Percentiles rank a stretch among this genome's conserved stretches.
Evolutionary conservation across 2,329 filamentous ascomycete species (phyloP).

Genomic region (Paramyrothecium sp.): DNA sequence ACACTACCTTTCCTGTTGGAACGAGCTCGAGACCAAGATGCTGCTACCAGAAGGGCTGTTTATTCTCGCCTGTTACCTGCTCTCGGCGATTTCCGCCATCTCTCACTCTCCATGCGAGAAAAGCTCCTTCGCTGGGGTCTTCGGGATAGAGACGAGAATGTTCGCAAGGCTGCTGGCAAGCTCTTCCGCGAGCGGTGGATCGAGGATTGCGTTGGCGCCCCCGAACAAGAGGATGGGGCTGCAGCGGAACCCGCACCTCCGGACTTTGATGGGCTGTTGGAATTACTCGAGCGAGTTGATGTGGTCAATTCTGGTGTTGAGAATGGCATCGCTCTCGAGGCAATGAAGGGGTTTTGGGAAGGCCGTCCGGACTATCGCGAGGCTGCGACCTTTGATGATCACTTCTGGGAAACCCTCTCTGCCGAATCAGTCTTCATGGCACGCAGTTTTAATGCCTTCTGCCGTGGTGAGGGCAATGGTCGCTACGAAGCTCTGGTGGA

Average conservation of each 20-base stretch:
- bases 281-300: constrained; percentile 91
- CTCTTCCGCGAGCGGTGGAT: constrained; percentile 97
- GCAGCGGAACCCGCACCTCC: constrained; percentile 58
- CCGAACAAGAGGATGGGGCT: constrained; percentile 57
- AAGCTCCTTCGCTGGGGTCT: constrained; percentile 94
- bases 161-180: constrained; percentile 85
- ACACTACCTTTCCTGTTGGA: constrained; percentile 88
- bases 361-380: constrained; percentile 81
- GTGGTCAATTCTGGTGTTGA: constrained; percentile 87
- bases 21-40: constrained; percentile 84
- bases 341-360: constrained; percentile 96
- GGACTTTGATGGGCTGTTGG: constrained; percentile 79
- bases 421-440: constrained; percentile 89
- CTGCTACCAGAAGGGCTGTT: constrained; percentile 77
- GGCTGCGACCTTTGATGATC: constrained; percentile 67
- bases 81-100: constrained; percentile 88
- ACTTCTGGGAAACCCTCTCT: constrained; percentile 77
- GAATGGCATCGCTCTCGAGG: constrained; percentile 85
- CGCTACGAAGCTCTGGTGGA: constrained; percentile 77
- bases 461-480: constrained; percentile 69
- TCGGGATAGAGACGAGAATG: constrained; percentile 89
- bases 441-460: constrained; percentile 93
- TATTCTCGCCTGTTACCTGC: constrained; percentile 86
- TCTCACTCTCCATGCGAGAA: constrained; percentile 91
- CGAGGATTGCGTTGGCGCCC: constrained; percentile 79